Base-by-base conservation (phyloP, 2,329 filamentous ascomycete genomes). In the Fusarium sp. region DNA sequence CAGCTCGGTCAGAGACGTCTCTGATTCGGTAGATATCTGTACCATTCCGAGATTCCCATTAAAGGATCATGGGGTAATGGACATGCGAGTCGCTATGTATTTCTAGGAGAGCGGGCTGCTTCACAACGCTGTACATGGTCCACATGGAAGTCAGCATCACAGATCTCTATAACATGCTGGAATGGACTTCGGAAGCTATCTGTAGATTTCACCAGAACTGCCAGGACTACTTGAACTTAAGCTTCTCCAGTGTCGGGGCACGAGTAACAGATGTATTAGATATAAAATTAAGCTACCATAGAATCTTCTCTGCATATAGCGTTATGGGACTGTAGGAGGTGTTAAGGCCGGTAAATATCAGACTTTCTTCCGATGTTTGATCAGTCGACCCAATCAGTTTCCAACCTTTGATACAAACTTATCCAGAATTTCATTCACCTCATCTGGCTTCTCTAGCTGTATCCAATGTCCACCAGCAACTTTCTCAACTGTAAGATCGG, bases 61-160 rank as follows among this genome's bases (percentile, higher is more conserved):
- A n/a, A 18, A 8, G 5, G 15, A 18, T 18, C 41, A 13, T 8
- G n/a, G 41, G 41, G n/a, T 7, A 18, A 18, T 18, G 24, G 11
- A 44, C 22, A n/a, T 26, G 24, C 5, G 16, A 20, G 16, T n/a
- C 14, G 22, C 14, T 15, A n/a, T 9, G 15, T 1, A 18, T 36
- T 18, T 36, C 35, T 13, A 12, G 18, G 20, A 38, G 7, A 1
- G 36, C 1, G 36, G 36, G 36, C 18, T 38, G 3, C 16, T 22
- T 22, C 36, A 22, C 6, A 6, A 7, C 35, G 18, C 18, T 7
- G 11, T 38, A 12, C 36, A 18, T 0, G 18, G 36, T 38, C 36
- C 36, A 38, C 2, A 0, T 38, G 18, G 0, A 12, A 2, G 0
- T 22, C 35, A 38, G 11, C 1, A 22, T 38, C 20, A 22, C 3